Evolutionary conservation across 345 rosid genomes (phyloP).

Genomic region (Cardamine resedifolia): DNA sequence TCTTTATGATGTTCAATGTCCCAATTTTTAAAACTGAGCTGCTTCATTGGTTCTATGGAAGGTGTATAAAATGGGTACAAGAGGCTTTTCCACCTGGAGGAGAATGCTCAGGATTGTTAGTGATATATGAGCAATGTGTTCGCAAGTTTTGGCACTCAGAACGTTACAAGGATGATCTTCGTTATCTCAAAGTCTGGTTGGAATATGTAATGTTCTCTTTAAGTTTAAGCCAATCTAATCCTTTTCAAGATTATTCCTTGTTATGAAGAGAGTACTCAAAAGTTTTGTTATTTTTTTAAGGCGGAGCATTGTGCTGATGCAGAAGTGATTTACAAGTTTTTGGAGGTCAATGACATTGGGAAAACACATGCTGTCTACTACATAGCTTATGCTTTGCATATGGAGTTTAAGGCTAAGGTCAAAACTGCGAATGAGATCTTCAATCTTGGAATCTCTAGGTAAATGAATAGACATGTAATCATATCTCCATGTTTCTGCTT

Average conservation of each 20-base stretch:
- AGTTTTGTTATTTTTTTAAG: slow-evolving; percentile 36
- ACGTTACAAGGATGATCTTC: slow-evolving; percentile 79
- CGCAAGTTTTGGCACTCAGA: slow-evolving; percentile 84
- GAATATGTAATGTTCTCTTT: slow-evolving; percentile 68
- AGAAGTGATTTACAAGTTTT: slow-evolving; percentile 70
- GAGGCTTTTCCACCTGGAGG: slow-evolving; percentile 88
- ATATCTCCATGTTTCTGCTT: not conserved
- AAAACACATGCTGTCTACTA: slow-evolving; percentile 63
- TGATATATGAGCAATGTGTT: slow-evolving; percentile 90
- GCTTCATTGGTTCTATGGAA: slow-evolving; percentile 10
- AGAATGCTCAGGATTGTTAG: slow-evolving; percentile 71
- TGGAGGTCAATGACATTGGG: slow-evolving; percentile 83
- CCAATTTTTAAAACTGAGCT: not conserved
- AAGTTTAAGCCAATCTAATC: not conserved
- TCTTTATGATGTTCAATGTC: not conserved
- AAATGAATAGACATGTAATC: not conserved
- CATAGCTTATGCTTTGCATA: slow-evolving; percentile 61
- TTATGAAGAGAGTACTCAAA: not conserved
- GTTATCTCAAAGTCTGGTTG: slow-evolving; percentile 96
- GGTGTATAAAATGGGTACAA: slow-evolving; percentile 95
- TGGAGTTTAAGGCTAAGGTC: slow-evolving; percentile 76
- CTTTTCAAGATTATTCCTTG: not conserved
- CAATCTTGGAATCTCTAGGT: slow-evolving; percentile 74
- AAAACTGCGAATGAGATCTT: slow-evolving; percentile 79
- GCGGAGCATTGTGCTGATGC: slow-evolving; percentile 84